A percentile compares a stretch with the other conserved stretches of the same genome.
Conservation (phyloP, 108 stramenopile species). For the Poteriospumella lacustris region DNA sequence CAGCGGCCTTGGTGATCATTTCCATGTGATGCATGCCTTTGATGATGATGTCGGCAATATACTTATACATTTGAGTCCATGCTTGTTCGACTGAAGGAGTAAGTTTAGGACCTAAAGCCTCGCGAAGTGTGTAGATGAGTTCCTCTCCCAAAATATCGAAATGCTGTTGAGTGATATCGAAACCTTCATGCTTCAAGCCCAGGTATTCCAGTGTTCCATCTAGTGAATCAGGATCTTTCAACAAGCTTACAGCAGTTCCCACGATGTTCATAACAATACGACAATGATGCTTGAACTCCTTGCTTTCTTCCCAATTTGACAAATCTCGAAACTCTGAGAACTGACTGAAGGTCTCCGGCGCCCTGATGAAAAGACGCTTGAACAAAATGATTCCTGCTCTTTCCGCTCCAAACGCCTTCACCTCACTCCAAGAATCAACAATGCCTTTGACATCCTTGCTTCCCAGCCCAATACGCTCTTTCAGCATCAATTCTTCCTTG, state of each 20-base stretch:
- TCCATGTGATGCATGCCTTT: background rate
- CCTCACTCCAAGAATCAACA: background rate
- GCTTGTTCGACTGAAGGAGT: background rate
- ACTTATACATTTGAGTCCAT: background rate
- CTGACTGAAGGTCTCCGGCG: background rate
- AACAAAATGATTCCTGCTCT: background rate
- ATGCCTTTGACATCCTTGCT: background rate
- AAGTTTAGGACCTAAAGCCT: background rate
- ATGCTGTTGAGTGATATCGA: background rate
- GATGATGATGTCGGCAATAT: background rate
- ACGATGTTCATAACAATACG: background rate
- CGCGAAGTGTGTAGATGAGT: background rate
- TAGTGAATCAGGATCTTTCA: background rate
- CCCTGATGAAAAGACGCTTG: background rate
- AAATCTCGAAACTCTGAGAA: background rate
- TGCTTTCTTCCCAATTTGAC: background rate
- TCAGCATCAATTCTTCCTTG: background rate
- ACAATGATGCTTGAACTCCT: slow-evolving; percentile 3
- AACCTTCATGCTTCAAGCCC: background rate
- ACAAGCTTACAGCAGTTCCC: background rate
- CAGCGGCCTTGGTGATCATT: too few species aligned
- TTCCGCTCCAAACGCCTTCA: background rate
- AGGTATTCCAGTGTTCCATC: background rate
- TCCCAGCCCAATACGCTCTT: background rate
- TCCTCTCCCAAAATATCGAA: background rate